phyloP scores from a whole-genome alignment of 2,329 filamentous ascomycete species.

The Xylaria sp. region DNA sequence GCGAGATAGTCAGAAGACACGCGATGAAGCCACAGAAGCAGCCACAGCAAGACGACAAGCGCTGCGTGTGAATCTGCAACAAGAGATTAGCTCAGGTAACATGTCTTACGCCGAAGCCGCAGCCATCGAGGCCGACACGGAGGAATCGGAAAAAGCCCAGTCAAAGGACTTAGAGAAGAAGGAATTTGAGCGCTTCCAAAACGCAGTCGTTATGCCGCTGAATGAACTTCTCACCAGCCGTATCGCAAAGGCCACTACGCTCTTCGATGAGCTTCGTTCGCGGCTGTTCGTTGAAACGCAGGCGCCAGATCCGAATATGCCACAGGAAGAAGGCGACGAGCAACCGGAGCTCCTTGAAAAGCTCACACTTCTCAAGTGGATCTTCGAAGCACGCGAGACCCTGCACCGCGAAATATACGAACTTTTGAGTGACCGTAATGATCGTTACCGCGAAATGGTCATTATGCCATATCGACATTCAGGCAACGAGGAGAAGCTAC shows the following conservation, averaged over 20 bases:
- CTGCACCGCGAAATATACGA: constrained; percentile 88
- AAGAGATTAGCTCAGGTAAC: constrained; percentile 79
- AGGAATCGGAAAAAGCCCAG: constrained; percentile 74
- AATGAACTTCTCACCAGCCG: constrained; percentile 82
- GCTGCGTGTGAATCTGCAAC: constrained; percentile 79
- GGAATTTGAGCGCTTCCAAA: constrained; percentile 87
- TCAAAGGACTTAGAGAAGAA: constrained; percentile 79
- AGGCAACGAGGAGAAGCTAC: constrained; percentile 81
- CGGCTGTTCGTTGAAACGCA: constrained; percentile 79
- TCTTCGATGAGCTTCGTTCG: constrained; percentile 80
- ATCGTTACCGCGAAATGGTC: constrained; percentile 86
- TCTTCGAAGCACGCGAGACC: constrained; percentile 92
- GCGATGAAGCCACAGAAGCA: constrained; percentile 64
- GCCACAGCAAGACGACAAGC: constrained; percentile 67
- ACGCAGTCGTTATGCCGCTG: constrained; percentile 82
- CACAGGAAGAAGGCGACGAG: constrained; percentile 95
- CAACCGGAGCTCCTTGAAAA: constrained; percentile 94
- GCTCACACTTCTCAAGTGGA: constrained; percentile 93
- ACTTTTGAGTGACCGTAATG: constrained; percentile 84
- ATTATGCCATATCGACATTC: constrained; percentile 81
- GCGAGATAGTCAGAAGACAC: constrained; percentile 66
- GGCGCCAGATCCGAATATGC: constrained; percentile 77
- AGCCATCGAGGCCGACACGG: constrained; percentile 80
- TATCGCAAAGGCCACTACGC: constrained; percentile 76
- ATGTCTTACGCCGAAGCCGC: constrained; percentile 87